phyloP scores from a whole-genome alignment of 176 grass and related monocot species.

The Phyllostachys edulis region DNA sequence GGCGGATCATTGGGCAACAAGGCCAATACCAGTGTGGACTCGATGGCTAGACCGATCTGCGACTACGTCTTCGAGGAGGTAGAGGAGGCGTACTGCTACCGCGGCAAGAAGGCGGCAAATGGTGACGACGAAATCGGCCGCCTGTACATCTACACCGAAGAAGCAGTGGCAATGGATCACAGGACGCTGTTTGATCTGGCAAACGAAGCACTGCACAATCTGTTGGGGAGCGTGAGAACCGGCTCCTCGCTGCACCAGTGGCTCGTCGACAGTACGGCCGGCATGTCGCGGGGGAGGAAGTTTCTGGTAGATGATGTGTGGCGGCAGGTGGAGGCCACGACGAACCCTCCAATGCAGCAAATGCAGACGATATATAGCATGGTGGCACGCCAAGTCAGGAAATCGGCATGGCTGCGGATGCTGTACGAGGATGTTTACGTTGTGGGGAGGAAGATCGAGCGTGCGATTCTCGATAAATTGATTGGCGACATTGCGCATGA shows the following conservation, averaged over 20 bases:
- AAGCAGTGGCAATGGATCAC: constrained; percentile 9
- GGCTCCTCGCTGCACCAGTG: background rate
- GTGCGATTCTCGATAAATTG: too few relatives aligned
- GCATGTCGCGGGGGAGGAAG: background rate
- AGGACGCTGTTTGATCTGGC: constrained; percentile 72
- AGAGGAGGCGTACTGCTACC: too few relatives aligned
- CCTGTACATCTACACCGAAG: background rate
- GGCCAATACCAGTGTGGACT: background rate
- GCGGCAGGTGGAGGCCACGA: too few relatives aligned
- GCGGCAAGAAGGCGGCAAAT: background rate
- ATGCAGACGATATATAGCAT: too few relatives aligned
- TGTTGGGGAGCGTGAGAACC: background rate
- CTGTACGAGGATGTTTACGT: too few relatives aligned
- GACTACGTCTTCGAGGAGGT: too few relatives aligned
- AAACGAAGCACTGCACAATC: constrained; percentile 49
- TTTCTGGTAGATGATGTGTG: too few relatives aligned
- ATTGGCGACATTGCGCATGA: too few relatives aligned
- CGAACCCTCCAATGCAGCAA: too few relatives aligned
- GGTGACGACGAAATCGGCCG: background rate
- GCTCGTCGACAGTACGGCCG: background rate
- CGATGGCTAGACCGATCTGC: background rate
- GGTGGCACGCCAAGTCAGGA: too few relatives aligned
- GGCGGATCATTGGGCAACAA: background rate
- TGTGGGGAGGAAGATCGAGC: too few relatives aligned
- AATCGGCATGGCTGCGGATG: too few relatives aligned